These are phyloP conservation scores for Pseudofabraea citricarpa DNA, from an alignment of 2,329 filamentous ascomycete genomes.

Conservation along the genomic window DNA sequence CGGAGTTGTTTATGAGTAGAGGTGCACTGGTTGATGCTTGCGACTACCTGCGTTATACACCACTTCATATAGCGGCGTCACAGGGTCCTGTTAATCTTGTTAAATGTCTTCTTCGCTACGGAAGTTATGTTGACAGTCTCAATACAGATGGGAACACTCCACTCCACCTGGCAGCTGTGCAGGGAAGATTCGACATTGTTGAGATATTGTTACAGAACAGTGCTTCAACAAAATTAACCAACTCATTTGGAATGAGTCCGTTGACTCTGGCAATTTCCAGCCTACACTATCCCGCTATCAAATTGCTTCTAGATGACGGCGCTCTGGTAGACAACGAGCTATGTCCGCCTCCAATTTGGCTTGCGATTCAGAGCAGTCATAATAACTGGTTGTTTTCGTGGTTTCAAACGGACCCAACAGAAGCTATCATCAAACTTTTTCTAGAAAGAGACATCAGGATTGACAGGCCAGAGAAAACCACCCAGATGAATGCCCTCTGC, in stretches of 20 bases:
- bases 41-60: not conserved
- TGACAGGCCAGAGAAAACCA: not conserved
- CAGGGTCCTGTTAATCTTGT: not conserved
- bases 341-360: not conserved
- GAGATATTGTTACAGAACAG: not conserved
- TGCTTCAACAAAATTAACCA: not conserved
- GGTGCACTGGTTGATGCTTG: not conserved
- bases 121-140: not conserved
- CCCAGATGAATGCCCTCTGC: not conserved
- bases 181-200: not conserved
- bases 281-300: not conserved
- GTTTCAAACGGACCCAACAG: too few relatives aligned
- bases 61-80: not conserved
- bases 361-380: not conserved
- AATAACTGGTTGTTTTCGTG: too few relatives aligned
- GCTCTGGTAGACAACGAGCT: not conserved
- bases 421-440: not conserved
- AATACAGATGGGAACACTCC: not conserved
- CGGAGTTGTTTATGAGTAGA: not conserved
- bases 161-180: not conserved
- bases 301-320: not conserved
- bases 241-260: not conserved
- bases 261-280: not conserved
- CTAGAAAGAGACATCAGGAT: not conserved
- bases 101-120: not conserved